Conservation (phyloP, 345 rosid species). For the Eucalyptus shirleyi region DNA sequence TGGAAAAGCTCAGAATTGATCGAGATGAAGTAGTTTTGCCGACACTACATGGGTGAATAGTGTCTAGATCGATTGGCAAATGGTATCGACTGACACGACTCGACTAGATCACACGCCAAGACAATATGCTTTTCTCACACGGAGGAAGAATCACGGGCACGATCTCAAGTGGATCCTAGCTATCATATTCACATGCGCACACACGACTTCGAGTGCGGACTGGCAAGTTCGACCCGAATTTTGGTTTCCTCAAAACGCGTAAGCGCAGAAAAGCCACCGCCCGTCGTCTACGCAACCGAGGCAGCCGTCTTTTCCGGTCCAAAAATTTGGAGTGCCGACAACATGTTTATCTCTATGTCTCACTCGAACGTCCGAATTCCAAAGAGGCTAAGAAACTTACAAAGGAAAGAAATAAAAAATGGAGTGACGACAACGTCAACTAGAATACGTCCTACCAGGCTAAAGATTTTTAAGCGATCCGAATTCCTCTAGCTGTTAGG, state of each 20-base stretch:
- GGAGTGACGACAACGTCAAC: no score
- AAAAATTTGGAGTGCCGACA: neutral
- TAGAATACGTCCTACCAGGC: neutral
- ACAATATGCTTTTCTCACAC: neutral
- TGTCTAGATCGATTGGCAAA: neutral
- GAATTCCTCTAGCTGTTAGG: constrained; percentile 23
- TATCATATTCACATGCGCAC: neutral
- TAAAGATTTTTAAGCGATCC: constrained; percentile 41
- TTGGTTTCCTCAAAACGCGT: neutral
- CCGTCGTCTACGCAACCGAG: neutral
- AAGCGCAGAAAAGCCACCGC: neutral
- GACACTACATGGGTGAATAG: no score
- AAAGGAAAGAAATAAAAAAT: no score
- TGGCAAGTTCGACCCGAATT: neutral
- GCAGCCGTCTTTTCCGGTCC: neutral
- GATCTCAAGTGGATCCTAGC: neutral
- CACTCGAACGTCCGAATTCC: no score
- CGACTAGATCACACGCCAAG: no score
- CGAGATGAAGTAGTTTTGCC: no score
- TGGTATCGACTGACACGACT: neutral
- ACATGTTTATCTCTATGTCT: neutral
- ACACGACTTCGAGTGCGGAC: neutral
- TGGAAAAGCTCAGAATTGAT: no score
- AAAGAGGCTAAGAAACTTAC: no score
- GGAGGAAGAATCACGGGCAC: neutral